Evolutionary conservation across 805 yeast species (phyloP), one percentile per base, ranked within the genome.

Genomic region (Diddensiella transvaalensis): DNA sequence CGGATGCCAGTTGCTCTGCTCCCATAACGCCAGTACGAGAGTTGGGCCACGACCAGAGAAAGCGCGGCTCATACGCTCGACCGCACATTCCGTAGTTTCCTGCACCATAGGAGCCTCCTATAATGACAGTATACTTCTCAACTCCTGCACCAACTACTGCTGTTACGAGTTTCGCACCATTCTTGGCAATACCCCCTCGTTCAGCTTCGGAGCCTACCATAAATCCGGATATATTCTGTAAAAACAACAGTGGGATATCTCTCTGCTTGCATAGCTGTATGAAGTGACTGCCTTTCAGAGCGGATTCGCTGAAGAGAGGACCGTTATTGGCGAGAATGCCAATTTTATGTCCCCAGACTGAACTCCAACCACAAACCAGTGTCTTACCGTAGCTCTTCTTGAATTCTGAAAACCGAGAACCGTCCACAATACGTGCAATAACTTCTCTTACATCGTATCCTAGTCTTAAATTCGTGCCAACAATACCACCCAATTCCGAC

Each of bases 31-130:
- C 66, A 10, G 66, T 62, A 21, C 59, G 51, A 10, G 65, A 58
- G 50, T 62, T 62, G 43, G 66, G 66, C 66, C 66, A 62, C 10
- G 65, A 46, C 61, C 61, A 60, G 44, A 62, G 54, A 53, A 62
- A 62, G 21, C 63, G 53, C 1, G 66, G 66, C 44, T 55, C 57
- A 49, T 62, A 62, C 17, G 66, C 66, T 19, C 66, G 47, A 10
- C 66, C 66, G 38, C 66, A 62, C 66, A 62, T 62, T 6, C 66
- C 66, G 51, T 62, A 62, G 54, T 62, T 62, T 5, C 66, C 66
- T 10, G 66, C 66, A 10, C 66, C 66, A 42, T 62, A 62, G 2
- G 64, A 60, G 26, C 65, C 64, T 5, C 66, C 66, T 41, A 62
- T 62, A 18, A 62, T 49, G 4, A 62, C 65, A 2, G 66, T 62